Evolutionary conservation across 805 yeast species (phyloP), one percentile per base, ranked within the genome.

Genomic region (Scheffersomyces spartinae): DNA sequence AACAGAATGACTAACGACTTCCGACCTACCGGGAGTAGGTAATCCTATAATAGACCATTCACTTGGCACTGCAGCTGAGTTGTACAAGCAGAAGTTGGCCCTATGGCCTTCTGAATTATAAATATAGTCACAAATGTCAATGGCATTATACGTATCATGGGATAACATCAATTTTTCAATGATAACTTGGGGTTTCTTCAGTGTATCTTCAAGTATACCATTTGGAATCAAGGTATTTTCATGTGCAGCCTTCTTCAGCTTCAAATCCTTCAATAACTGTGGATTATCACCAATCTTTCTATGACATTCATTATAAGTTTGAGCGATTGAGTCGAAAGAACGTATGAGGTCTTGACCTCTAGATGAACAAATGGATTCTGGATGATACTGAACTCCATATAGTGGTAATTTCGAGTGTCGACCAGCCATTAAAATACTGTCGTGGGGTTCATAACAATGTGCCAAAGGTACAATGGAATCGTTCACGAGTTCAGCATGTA

Each of bases 321-420:
- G 22, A 4, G 80, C 74, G 9, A 68, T 31, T 0, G 22, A 16
- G 62, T 77, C 71, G 45, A 88, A 88, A 43, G 80, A 81, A 7
- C 39, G 34, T 4, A 86, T 48, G 26, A 91, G 46, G 7, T 46
- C 40, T 2, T 43, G 61, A 2, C 98, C 98, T 24, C 54, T 39
- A 9, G 62, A 56, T 0, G 96, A 84, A 39, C 95, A 83, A 20
- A 88, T 72, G 1, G 95, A 84, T 43, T 91, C 99, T 0, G 98
- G 98, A 43, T 91, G 99, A 43, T 86, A 93, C 43, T 91, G 99
- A 2, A 91, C 96, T 1, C 95, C 98, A 47, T 62, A 88, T 55
- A 79, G 80, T 0, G 96, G 96, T 12, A 55, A 50, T 0, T 18
- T 11, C 0, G 25, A 36, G 41, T 82, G 86, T 42, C 56, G 66